Conservation (phyloP, 768 basidiomycete genomes). For the Naganishia kalamii region DNA sequence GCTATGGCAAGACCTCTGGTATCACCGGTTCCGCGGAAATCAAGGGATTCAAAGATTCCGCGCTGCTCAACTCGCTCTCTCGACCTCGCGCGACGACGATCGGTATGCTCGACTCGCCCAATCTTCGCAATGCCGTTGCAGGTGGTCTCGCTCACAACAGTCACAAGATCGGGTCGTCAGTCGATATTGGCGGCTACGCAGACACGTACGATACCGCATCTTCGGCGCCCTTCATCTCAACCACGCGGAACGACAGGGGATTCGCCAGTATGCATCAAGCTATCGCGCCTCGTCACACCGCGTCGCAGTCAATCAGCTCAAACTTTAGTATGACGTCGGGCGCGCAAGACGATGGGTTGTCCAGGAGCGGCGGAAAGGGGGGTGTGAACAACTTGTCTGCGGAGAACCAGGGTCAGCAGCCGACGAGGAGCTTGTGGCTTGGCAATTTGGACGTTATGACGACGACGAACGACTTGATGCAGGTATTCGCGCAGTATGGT, state of each 20-base stretch:
- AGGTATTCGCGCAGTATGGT: conserved; percentile 92
- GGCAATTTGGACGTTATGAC: conserved; percentile 93
- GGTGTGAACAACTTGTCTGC: neutral
- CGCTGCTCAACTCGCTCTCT: conserved; percentile 22
- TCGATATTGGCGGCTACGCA: neutral
- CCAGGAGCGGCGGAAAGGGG: neutral
- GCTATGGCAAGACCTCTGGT: neutral
- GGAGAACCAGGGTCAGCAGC: conserved; percentile 49
- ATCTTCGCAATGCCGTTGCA: neutral
- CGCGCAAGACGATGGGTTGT: neutral
- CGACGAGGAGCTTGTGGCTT: conserved; percentile 95
- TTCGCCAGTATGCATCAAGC: conserved; percentile 17
- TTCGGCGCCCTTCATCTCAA: neutral
- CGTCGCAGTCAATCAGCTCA: conserved; percentile 12
- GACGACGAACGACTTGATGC: conserved; percentile 87
- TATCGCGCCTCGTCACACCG: conserved; percentile 14
- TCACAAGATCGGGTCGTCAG: conserved; percentile 27
- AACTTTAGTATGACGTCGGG: neutral
- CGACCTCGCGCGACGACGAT: conserved; percentile 46
- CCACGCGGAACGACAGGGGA: conserved; percentile 7
- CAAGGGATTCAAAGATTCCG: conserved; percentile 17
- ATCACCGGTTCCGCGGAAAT: neutral
- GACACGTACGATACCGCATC: neutral
- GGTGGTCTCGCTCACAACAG: neutral
- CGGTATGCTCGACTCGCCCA: conserved; percentile 34